Conservation (phyloP, 2,329 filamentous ascomycete species). For the Curvularia lunata region DNA sequence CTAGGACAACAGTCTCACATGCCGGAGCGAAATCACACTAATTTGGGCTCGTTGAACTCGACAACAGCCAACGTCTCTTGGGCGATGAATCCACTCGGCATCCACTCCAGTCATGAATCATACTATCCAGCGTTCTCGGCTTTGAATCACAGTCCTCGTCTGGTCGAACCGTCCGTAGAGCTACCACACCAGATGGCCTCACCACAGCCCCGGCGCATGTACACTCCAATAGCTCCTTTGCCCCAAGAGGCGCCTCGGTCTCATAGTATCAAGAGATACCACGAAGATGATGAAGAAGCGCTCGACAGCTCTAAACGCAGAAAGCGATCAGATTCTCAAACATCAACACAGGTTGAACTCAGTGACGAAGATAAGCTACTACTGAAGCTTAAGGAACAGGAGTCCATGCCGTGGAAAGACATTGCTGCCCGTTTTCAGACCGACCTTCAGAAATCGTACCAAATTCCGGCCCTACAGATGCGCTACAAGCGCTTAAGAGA, state of each 20-base stretch:
- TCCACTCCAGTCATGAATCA: slow-evolving; percentile 41
- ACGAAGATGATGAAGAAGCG: slow-evolving; percentile 47
- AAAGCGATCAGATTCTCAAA: slow-evolving; percentile 50
- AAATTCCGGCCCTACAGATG: slow-evolving; percentile 62
- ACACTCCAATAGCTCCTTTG: slow-evolving; percentile 54
- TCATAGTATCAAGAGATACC: slow-evolving; percentile 45
- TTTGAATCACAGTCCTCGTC: slow-evolving; percentile 36
- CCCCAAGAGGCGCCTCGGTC: slow-evolving; percentile 44
- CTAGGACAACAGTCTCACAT: slow-evolving; percentile 20
- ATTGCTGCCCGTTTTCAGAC: slow-evolving; percentile 58
- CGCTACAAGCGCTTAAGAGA: slow-evolving; percentile 60
- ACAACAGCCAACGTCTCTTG: slow-evolving; percentile 46
- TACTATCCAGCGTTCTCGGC: slow-evolving; percentile 43
- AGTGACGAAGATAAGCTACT: slow-evolving; percentile 60
- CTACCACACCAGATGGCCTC: slow-evolving; percentile 34
- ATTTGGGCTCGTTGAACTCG: slow-evolving; percentile 53
- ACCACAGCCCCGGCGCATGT: slow-evolving; percentile 52
- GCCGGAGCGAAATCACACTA: slow-evolving; percentile 49
- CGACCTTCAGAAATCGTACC: slow-evolving; percentile 56
- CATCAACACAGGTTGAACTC: slow-evolving; percentile 49
- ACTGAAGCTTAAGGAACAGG: slow-evolving; percentile 59
- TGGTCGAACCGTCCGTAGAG: slow-evolving; percentile 45
- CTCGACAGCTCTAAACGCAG: slow-evolving; percentile 48
- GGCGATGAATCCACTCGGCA: slow-evolving; percentile 51
- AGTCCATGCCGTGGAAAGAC: slow-evolving; percentile 62